Conservation (phyloP, 2,329 filamentous ascomycete species). For the Talaromyces pinophilus region DNA sequence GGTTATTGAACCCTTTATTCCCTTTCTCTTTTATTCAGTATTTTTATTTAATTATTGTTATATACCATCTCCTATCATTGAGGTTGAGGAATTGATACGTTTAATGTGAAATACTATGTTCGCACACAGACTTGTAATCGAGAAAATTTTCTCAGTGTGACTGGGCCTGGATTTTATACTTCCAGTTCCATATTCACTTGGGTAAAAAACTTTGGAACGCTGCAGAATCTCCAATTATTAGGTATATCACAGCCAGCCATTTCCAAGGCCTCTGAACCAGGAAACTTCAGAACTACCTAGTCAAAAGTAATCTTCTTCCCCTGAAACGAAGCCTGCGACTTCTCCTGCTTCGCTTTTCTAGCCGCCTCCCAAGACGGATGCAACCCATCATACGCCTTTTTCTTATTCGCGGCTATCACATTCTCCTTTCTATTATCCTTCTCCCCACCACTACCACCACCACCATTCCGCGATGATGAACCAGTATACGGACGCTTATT, state of each 20-base stretch:
- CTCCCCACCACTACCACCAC: slow-evolving; percentile 9
- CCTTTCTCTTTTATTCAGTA: not conserved
- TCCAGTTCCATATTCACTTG: no score
- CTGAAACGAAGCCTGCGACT: slow-evolving; percentile 51
- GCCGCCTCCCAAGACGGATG: slow-evolving; percentile 68
- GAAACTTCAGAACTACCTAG: slow-evolving; percentile 33
- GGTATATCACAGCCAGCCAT: not conserved
- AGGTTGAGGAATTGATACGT: not conserved
- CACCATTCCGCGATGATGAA: slow-evolving; percentile 1
- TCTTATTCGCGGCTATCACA: slow-evolving; percentile 20
- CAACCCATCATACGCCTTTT: slow-evolving; percentile 47
- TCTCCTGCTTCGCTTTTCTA: slow-evolving; percentile 61
- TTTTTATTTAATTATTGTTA: slow-evolving; percentile 7
- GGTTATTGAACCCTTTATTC: not conserved
- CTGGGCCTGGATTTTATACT: no score
- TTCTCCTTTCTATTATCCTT: slow-evolving; percentile 28
- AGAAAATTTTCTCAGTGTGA: no score
- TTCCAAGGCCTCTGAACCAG: not conserved
- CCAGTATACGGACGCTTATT: slow-evolving; percentile 24
- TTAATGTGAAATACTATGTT: not conserved
- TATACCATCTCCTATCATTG: slow-evolving; percentile 8
- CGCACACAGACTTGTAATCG: no score
- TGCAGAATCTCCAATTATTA: not conserved
- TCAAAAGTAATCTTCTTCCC: slow-evolving; percentile 67
- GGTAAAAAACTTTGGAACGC: no score